These are phyloP conservation scores for Colletotrichum sidae DNA, from an alignment of 2,329 filamentous ascomycete genomes.

Conservation along the genomic window DNA sequence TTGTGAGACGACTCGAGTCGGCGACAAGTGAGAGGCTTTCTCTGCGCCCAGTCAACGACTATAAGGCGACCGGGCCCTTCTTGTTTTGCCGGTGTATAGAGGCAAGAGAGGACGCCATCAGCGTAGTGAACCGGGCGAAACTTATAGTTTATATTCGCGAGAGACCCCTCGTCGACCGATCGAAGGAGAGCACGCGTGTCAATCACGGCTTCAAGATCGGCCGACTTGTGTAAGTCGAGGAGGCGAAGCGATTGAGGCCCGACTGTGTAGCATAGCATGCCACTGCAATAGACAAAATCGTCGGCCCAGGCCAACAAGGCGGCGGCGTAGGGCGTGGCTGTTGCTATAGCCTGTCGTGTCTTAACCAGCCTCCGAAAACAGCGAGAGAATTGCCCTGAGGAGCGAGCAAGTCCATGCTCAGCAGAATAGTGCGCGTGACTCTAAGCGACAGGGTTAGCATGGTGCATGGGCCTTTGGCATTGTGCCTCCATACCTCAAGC, in stretches of 20 bases:
- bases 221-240: slow-evolving; percentile 65
- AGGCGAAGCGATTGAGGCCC: slow-evolving; percentile 62
- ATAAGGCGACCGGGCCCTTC: slow-evolving; percentile 62
- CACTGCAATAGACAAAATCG: slow-evolving; percentile 71
- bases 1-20: slow-evolving; percentile 61
- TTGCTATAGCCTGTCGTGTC: slow-evolving; percentile 68
- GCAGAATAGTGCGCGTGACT: slow-evolving; percentile 40
- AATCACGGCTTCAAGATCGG: slow-evolving; percentile 65
- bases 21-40: slow-evolving; percentile 53
- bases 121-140: slow-evolving; percentile 69
- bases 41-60: slow-evolving; percentile 55
- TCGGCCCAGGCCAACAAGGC: slow-evolving; percentile 70
- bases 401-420: slow-evolving; percentile 40
- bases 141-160: slow-evolving; percentile 51
- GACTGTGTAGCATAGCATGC: slow-evolving; percentile 73
- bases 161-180: neutral
- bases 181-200: slow-evolving; percentile 43
- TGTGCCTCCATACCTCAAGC: slow-evolving; percentile 61
- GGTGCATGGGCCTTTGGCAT: neutral
- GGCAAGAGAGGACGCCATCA: slow-evolving; percentile 67
- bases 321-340: slow-evolving; percentile 71
- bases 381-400: slow-evolving; percentile 54
- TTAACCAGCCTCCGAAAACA: slow-evolving; percentile 72
- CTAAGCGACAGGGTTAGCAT: slow-evolving; percentile 39
- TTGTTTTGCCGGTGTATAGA: slow-evolving; percentile 58